phyloP scores from a whole-genome alignment of 345 rosid species.

The Microthlaspi erraticum region DNA sequence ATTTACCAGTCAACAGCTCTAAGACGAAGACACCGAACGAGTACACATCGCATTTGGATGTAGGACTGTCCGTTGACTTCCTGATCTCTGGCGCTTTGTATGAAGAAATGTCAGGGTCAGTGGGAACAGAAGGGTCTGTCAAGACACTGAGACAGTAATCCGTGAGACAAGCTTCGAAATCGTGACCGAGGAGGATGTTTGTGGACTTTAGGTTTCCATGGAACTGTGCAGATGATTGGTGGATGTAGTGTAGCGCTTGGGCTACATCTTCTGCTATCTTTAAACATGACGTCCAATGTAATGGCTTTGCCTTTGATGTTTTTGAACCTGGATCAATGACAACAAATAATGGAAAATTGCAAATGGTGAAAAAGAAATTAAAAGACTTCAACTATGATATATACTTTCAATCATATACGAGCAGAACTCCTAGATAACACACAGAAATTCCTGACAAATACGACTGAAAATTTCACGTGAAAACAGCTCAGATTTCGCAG shows the following conservation, averaged over 20 bases:
- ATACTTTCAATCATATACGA: conserved; percentile 7
- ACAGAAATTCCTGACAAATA: conserved; percentile 37
- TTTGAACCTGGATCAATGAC: conserved; percentile 62
- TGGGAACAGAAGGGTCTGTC: conserved; percentile 51
- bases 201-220: conserved; percentile 90
- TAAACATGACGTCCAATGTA: conserved; percentile 95
- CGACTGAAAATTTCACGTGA: conserved; percentile 44
- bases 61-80: conserved; percentile 51
- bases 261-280: conserved; percentile 97
- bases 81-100: conserved; percentile 84
- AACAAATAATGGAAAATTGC: not conserved
- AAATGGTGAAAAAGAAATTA: not conserved
- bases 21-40: conserved; percentile 78
- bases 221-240: conserved; percentile 66
- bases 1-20: conserved; percentile 77
- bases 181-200: conserved; percentile 82
- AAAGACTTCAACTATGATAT: not conserved
- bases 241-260: conserved; percentile 76
- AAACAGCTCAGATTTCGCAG: conserved; percentile 17
- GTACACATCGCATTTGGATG: conserved; percentile 78
- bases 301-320: conserved; percentile 80
- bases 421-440: conserved; percentile 34
- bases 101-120: conserved; percentile 63
- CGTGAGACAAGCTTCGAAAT: conserved; percentile 87
- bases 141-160: conserved; percentile 76